Percentiles rank a stretch among this genome's conserved stretches.
Conservation (phyloP, 345 rosid species). For the Orychophragmus violaceus region DNA sequence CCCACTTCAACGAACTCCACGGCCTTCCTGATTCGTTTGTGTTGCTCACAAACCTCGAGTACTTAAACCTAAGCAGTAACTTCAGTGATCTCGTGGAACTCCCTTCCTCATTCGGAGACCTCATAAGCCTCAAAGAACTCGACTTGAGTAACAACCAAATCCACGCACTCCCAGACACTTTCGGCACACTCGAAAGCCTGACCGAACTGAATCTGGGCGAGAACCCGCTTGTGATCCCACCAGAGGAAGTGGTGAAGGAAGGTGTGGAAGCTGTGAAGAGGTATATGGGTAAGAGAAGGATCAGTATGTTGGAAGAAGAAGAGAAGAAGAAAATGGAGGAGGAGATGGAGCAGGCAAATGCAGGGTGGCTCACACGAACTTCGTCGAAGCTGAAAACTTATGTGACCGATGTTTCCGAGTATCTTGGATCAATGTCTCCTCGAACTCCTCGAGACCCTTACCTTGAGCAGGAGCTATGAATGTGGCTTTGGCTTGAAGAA, state of each 20-base stretch:
- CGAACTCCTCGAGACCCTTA: conserved; percentile 48
- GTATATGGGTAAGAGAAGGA: conserved; percentile 73
- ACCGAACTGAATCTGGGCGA: conserved; percentile 58
- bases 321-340: conserved; percentile 46
- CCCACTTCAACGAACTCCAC: conserved; percentile 74
- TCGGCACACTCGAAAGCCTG: conserved; percentile 69
- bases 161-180: conserved; percentile 66
- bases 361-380: conserved; percentile 81
- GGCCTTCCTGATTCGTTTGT: conserved; percentile 63
- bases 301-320: conserved; percentile 59
- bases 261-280: conserved; percentile 67
- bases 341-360: conserved; percentile 41
- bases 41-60: conserved; percentile 59
- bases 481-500: neutral
- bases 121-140: conserved; percentile 67
- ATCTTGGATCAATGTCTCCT: conserved; percentile 29
- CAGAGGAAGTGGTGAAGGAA: conserved; percentile 50
- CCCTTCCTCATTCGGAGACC: conserved; percentile 66
- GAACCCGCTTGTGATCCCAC: conserved; percentile 72
- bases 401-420: conserved; percentile 45
- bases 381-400: conserved; percentile 63
- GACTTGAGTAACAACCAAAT: conserved; percentile 92
- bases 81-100: conserved; percentile 72
- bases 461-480: conserved; percentile 65
- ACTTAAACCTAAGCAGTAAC: conserved; percentile 63